Conservation (phyloP, 257 asterid genomes). For the Capsicum rhomboideum region DNA sequence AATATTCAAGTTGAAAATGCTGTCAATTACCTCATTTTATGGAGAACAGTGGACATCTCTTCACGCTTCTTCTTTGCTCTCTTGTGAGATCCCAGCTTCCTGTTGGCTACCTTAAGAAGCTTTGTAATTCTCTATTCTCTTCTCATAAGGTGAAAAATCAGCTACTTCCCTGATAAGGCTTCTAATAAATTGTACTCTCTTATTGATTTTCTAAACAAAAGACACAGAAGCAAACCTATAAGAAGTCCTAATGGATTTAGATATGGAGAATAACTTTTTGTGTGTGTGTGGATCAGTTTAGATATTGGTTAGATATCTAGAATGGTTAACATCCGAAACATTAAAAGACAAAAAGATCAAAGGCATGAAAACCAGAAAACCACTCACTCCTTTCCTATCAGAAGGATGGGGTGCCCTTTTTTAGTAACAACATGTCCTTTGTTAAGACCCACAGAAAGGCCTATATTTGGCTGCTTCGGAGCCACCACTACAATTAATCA, state of each 20-base stretch:
- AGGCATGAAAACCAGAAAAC: background rate
- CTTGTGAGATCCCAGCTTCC: no score
- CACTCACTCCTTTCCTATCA: conserved; percentile 41
- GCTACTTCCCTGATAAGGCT: no score
- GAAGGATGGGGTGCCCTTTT: conserved; percentile 56
- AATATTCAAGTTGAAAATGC: no score
- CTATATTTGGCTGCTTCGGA: conserved; percentile 42
- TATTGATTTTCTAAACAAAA: background rate
- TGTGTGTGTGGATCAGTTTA: background rate
- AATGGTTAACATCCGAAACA: background rate
- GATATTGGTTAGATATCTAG: background rate
- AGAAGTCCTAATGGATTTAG: background rate
- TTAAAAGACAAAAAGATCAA: background rate
- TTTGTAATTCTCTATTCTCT: no score
- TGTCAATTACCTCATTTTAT: no score
- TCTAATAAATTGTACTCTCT: no score
- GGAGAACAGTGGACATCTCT: no score
- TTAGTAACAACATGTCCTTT: conserved; percentile 44
- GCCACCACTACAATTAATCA: conserved; percentile 25
- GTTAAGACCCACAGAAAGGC: conserved; percentile 49
- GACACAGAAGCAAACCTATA: background rate
- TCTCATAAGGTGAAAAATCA: no score
- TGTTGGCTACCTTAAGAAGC: no score
- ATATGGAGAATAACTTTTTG: background rate
- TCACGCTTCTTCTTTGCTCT: no score